These are phyloP conservation scores for Penstemon newberryi DNA, from an alignment of 257 asterid genomes.

Conservation along the genomic window DNA sequence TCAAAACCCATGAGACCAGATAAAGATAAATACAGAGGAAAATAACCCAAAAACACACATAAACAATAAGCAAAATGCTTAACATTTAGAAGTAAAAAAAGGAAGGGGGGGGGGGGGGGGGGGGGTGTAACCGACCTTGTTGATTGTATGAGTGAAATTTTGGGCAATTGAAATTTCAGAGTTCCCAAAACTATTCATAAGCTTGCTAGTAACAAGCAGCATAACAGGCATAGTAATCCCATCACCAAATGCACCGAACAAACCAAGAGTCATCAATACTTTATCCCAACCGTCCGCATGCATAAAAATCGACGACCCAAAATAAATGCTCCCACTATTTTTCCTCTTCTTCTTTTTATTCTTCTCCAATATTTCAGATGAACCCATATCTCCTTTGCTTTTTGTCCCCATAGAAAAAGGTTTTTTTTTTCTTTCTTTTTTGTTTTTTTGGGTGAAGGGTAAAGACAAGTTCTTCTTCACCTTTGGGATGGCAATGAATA, in stretches of 20 bases:
- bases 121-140: conserved; percentile 31
- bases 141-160: conserved; percentile 29
- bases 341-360: conserved; percentile 30
- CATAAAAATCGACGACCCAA: conserved; percentile 46
- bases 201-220: conserved; percentile 45
- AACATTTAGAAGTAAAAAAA: no score
- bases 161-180: conserved; percentile 1
- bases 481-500: conserved; percentile 18
- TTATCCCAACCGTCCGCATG: conserved; percentile 48
- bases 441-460: conserved; percentile 8
- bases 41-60: not conserved
- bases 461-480: conserved; percentile 9
- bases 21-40: not conserved
- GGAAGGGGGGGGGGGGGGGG: no score
- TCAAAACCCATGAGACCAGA: no score
- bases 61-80: not conserved
- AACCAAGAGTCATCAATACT: conserved; percentile 48
- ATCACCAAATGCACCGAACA: conserved; percentile 47
- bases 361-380: conserved; percentile 20
- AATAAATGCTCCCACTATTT: conserved; percentile 17
- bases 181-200: conserved; percentile 52
- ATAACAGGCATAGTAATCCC: conserved; percentile 51
- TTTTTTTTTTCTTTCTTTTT: not conserved
- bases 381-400: conserved; percentile 18
- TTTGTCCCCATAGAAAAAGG: conserved; percentile 1